Evolutionary conservation across 2,329 filamentous ascomycete genomes (phyloP).

Genomic region (Fusarium sterilihyphosum): DNA sequence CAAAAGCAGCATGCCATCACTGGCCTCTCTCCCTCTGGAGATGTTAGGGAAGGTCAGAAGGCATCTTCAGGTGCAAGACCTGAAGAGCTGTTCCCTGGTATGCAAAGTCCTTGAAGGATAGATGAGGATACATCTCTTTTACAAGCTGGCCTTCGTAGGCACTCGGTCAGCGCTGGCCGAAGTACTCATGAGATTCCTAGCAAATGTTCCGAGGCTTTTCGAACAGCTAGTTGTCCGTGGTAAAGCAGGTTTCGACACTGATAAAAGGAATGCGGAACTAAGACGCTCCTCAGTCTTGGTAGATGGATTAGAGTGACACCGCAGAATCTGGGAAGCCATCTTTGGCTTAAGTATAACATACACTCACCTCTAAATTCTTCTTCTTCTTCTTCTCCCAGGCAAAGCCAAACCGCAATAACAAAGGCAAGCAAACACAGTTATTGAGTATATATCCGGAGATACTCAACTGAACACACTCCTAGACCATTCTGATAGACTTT

Average conservation of each 20-base stretch:
- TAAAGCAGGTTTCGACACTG: background rate
- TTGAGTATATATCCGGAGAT: too few species aligned
- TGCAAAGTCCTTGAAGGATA: rapidly evolving
- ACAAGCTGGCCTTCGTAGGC: rapidly evolving
- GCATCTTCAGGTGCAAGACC: background rate
- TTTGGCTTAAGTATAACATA: too few species aligned
- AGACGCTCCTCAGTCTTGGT: background rate
- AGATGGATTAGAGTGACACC: background rate
- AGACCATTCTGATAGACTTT: too few species aligned
- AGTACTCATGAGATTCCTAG: rapidly evolving
- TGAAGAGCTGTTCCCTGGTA: rapidly evolving
- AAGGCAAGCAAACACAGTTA: too few species aligned
- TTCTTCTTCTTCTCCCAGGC: too few species aligned
- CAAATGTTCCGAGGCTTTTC: background rate
- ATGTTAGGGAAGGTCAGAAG: rapidly evolving
- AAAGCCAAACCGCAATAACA: too few species aligned
- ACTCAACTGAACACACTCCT: too few species aligned
- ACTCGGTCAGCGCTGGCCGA: rapidly evolving
- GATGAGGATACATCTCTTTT: rapidly evolving
- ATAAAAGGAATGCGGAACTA: background rate
- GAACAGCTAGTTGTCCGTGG: background rate
- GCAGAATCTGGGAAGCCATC: background rate
- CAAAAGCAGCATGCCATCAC: background rate
- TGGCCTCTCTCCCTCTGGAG: rapidly evolving
- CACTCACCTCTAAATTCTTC: too few species aligned